A percentile compares a stretch with the other conserved stretches of the same genome.
phyloP scores from a whole-genome alignment of 2,329 filamentous ascomycete genomes.

The Alternaria dauci region DNA sequence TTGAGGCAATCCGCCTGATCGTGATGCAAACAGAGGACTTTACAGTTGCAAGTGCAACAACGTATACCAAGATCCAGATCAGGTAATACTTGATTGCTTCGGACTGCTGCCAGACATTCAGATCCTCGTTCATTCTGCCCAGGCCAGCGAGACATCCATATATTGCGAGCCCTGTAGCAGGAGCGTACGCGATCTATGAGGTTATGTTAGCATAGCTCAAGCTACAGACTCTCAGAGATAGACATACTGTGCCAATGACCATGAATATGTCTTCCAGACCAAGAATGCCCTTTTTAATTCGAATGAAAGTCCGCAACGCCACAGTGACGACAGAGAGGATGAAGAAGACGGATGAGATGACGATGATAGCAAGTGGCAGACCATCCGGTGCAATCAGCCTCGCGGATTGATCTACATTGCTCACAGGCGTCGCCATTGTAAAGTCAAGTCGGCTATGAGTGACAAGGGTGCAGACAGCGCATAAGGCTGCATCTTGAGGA shows the following conservation, averaged over 20 bases:
- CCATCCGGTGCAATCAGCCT: conserved; percentile 25
- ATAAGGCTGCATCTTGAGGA: not conserved
- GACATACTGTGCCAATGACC: conserved; percentile 19
- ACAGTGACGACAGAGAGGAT: conserved; percentile 25
- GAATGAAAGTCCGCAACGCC: conserved; percentile 27
- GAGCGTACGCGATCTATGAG: not conserved
- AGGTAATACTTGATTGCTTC: conserved; percentile 36
- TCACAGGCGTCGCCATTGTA: not conserved
- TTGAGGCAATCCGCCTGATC: conserved; percentile 35
- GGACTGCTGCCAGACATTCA: conserved; percentile 31
- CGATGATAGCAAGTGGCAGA: conserved; percentile 29
- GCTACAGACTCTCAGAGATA: too few species aligned
- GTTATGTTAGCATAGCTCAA: not conserved
- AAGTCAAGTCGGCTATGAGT: not conserved
- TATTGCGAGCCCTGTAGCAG: not conserved
- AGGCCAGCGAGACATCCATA: conserved; percentile 23
- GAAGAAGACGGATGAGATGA: conserved; percentile 24
- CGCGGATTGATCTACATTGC: conserved; percentile 19
- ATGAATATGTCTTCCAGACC: conserved; percentile 31
- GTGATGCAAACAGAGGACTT: conserved; percentile 38
- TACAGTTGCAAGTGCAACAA: conserved; percentile 31
- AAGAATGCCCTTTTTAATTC: conserved; percentile 25
- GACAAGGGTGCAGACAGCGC: not conserved
- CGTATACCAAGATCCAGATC: conserved; percentile 37
- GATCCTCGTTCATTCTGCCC: conserved; percentile 25